Percentiles rank a stretch among this genome's conserved stretches.
Evolutionary conservation across 352 stramenopile genomes (phyloP).

Genomic region (Pythium oligandrum): DNA sequence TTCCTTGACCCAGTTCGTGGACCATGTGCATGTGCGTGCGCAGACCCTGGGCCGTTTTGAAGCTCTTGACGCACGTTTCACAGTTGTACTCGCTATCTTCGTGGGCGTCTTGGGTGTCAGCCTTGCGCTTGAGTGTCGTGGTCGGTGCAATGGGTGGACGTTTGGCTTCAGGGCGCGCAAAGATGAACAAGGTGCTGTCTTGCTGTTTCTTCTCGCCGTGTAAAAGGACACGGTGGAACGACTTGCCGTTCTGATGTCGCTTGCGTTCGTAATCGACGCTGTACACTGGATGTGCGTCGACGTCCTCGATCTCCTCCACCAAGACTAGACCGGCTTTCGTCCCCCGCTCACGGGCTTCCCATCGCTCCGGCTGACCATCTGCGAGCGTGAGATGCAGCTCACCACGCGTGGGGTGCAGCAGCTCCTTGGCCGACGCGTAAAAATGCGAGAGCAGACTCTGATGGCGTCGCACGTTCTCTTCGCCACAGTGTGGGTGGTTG

Average conservation of each 20-base stretch:
- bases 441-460: slow-evolving; percentile 89
- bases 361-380: slow-evolving; percentile 69
- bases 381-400: slow-evolving; percentile 69
- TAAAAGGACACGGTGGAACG: slow-evolving; percentile 74
- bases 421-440: slow-evolving; percentile 59
- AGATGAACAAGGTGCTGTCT: slow-evolving; percentile 63
- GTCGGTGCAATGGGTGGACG: background rate
- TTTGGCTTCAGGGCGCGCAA: slow-evolving; percentile 13
- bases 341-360: slow-evolving; percentile 58
- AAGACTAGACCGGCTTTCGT: slow-evolving; percentile 36
- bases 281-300: slow-evolving; percentile 24
- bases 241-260: slow-evolving; percentile 85
- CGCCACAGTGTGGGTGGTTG: slow-evolving; percentile 92
- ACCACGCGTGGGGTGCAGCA: slow-evolving; percentile 26
- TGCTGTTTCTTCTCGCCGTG: slow-evolving; percentile 67
- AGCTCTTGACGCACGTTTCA: slow-evolving; percentile 49
- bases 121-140: slow-evolving; percentile 8
- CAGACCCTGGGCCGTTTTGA: slow-evolving; percentile 67
- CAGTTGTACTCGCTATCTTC: slow-evolving; percentile 19
- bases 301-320: slow-evolving; percentile 37
- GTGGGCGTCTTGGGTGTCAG: background rate
- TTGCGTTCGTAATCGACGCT: slow-evolving; percentile 72
- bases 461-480: slow-evolving; percentile 87
- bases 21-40: slow-evolving; percentile 82
- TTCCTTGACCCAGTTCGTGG: slow-evolving; percentile 44